A percentile compares a stretch with the other conserved stretches of the same genome.
phyloP scores from a whole-genome alignment of 352 stramenopile species.

The Phytophthora multivora region DNA sequence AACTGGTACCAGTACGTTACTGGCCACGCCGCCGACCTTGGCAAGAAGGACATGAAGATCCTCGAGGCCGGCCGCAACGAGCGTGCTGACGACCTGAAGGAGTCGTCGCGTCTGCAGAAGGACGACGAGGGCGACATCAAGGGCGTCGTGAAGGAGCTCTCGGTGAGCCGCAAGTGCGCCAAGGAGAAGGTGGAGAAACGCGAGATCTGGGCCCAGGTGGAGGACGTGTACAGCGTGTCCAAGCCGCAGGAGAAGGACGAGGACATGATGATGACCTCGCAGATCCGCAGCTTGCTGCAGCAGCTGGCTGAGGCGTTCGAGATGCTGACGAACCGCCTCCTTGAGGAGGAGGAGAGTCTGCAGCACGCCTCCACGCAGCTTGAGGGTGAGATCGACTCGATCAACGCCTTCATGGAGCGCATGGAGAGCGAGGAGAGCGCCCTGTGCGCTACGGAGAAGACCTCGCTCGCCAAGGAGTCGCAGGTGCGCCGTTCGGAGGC shows the following conservation, averaged over 20 bases:
- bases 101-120: conserved; percentile 82
- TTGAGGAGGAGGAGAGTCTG: conserved; percentile 86
- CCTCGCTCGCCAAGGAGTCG: conserved; percentile 81
- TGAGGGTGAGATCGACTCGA: conserved; percentile 86
- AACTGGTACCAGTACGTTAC: conserved; percentile 92
- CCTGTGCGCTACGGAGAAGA: conserved; percentile 84
- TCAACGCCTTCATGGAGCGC: conserved; percentile 89
- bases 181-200: conserved; percentile 88
- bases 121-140: conserved; percentile 85
- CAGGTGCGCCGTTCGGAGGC: conserved; percentile 80
- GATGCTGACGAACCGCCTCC: conserved; percentile 86
- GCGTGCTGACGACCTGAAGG: conserved; percentile 77
- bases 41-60: conserved; percentile 88
- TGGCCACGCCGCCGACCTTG: conserved; percentile 66
- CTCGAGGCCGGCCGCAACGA: conserved; percentile 71
- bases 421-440: conserved; percentile 90
- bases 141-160: conserved; percentile 66
- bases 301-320: conserved; percentile 88
- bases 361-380: conserved; percentile 84
- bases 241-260: conserved; percentile 90
- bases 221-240: conserved; percentile 82
- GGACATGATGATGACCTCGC: conserved; percentile 92
- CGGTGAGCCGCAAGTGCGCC: conserved; percentile 56
- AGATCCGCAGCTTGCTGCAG: conserved; percentile 86
- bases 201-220: conserved; percentile 82